A percentile compares a stretch with the other conserved stretches of the same genome.
phyloP scores from a whole-genome alignment of 371 early-diverging fungal genomes.

The Fennellomyces sp. region DNA sequence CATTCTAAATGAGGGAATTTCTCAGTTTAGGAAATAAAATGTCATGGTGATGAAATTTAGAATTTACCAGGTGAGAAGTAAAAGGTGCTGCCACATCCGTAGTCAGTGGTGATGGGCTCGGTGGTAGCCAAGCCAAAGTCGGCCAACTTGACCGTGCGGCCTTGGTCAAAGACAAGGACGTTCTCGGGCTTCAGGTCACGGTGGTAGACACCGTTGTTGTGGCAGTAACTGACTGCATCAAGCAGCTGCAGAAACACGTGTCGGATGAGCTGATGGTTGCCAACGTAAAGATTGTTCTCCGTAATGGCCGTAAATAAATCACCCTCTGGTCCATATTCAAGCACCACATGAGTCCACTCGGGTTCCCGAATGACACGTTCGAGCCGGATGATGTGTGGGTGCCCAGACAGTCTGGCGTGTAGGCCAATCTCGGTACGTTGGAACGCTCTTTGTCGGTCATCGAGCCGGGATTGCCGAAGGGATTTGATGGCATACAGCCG shows the following conservation, averaged over 20 bases:
- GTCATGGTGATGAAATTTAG: background rate
- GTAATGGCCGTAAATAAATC: conserved; percentile 74
- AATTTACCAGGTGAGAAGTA: conserved; percentile 86
- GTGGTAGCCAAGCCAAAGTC: conserved; percentile 95
- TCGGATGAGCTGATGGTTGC: conserved; percentile 53
- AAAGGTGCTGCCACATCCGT: conserved; percentile 90
- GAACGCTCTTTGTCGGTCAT: conserved; percentile 58
- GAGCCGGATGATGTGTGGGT: conserved; percentile 76
- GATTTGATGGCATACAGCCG: conserved; percentile 67
- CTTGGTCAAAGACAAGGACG: conserved; percentile 54
- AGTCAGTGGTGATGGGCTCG: conserved; percentile 71
- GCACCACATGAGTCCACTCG: conserved; percentile 69
- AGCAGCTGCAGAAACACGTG: conserved; percentile 63
- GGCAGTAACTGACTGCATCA: conserved; percentile 63
- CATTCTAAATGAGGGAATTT: conserved; percentile 56
- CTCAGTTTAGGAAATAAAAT: background rate
- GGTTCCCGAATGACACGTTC: conserved; percentile 64
- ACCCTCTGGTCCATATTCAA: conserved; percentile 73
- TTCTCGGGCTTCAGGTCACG: conserved; percentile 82
- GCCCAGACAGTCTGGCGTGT: conserved; percentile 65
- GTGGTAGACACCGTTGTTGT: conserved; percentile 62
- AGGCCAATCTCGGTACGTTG: conserved; percentile 78
- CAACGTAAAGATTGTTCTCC: conserved; percentile 52
- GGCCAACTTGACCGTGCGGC: conserved; percentile 74
- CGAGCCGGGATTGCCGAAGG: conserved; percentile 61